A percentile compares a stretch with the other conserved stretches of the same genome.
Conservation (phyloP, 2,329 filamentous ascomycete species). For the Acrodontium crateriforme region DNA sequence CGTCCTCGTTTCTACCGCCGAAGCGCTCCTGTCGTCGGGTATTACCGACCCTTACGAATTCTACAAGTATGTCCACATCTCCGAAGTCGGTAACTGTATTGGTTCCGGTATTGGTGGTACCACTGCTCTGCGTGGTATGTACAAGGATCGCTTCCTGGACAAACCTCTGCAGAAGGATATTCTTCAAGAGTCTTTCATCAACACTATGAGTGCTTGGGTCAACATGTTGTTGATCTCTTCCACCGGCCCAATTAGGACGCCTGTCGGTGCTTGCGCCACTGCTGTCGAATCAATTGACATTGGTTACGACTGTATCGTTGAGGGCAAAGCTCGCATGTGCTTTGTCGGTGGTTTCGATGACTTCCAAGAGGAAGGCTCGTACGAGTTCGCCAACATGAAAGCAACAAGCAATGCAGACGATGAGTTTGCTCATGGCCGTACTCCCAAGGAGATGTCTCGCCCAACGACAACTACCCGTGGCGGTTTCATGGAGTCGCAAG, state of each 20-base stretch:
- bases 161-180: constrained; percentile 98
- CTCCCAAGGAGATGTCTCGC: constrained; percentile 93
- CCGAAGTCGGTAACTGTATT: constrained; percentile 94
- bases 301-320: constrained; percentile 94
- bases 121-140: constrained; percentile 87
- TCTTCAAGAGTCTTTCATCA: constrained; percentile 98
- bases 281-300: constrained; percentile 96
- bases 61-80: constrained; percentile 98
- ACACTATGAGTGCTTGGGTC: constrained; percentile 98
- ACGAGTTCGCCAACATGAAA: constrained; percentile 99
- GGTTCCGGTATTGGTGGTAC: constrained; percentile 97
- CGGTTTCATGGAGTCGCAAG: constrained; percentile 99
- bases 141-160: constrained; percentile 93
- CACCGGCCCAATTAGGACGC: constrained; percentile 95
- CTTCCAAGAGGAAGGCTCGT: constrained; percentile 97
- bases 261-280: constrained; percentile 92
- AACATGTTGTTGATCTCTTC: constrained; percentile 98
- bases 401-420: constrained; percentile 96
- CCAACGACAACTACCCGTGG: constrained; percentile 93
- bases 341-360: constrained; percentile 98
- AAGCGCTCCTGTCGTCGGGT: constrained; percentile 80
- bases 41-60: constrained; percentile 99
- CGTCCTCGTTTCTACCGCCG: constrained; percentile 84
- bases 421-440: constrained; percentile 88
- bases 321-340: constrained; percentile 94